Evolutionary conservation across 2,329 filamentous ascomycete genomes (phyloP).

Genomic region (Apiospora rasikravindrae): DNA sequence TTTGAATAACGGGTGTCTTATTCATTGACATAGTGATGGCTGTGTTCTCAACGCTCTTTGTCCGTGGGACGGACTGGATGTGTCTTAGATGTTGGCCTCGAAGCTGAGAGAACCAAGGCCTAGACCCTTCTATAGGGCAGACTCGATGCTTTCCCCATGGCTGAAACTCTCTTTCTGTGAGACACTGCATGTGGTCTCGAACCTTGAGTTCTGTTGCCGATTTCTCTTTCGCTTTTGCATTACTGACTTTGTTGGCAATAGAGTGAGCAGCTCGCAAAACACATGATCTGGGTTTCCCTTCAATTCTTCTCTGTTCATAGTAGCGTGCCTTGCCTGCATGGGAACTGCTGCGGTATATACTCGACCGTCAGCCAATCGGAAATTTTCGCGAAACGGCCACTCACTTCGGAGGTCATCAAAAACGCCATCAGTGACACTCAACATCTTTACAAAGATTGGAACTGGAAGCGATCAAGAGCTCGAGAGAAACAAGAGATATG

Average conservation of each 20-base stretch:
- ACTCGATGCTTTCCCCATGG: not conserved
- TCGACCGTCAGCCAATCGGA: not conserved
- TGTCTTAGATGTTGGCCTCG: not conserved
- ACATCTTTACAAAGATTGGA: not conserved
- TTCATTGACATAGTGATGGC: conserved; percentile 1
- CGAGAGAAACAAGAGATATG: not conserved
- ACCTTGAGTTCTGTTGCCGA: not conserved
- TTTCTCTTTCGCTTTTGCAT: not conserved
- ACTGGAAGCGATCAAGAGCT: not conserved
- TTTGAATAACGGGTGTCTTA: conserved; percentile 27
- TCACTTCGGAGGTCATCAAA: not conserved
- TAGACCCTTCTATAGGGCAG: not conserved
- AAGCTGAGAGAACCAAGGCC: not conserved
- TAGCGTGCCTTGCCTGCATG: not conserved
- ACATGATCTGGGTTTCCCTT: not conserved
- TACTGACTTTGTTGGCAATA: not conserved
- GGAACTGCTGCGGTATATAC: not conserved
- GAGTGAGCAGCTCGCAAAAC: not conserved
- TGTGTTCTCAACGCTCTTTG: not conserved
- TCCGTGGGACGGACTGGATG: not conserved
- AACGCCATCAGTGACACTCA: not conserved
- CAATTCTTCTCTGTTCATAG: not conserved
- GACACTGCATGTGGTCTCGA: not conserved
- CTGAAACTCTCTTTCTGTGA: not conserved
- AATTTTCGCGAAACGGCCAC: not conserved